Evolutionary conservation across 1,284 basidiomycete species (phyloP).

Genomic region (Peniophora sp.): DNA sequence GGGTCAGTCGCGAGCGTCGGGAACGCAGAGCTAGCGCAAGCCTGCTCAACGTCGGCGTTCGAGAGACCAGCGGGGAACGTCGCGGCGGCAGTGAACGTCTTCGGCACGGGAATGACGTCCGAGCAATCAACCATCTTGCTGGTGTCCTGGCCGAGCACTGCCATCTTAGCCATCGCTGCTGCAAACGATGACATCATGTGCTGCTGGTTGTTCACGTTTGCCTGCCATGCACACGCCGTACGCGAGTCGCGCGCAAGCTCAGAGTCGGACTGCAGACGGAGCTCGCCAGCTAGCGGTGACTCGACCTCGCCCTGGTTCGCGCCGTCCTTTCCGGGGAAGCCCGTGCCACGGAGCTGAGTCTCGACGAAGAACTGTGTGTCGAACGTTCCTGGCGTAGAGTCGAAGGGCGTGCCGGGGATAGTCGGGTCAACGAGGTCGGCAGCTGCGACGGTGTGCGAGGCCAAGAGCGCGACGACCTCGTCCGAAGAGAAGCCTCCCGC

Average conservation of each 20-base stretch:
- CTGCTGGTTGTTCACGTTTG: constrained; percentile 13
- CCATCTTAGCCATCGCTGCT: background rate
- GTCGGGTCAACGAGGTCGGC: constrained; percentile 18
- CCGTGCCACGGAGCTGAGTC: constrained; percentile 13
- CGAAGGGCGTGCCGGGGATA: constrained; percentile 22
- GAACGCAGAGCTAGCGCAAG: constrained; percentile 9
- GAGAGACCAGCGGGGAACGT: background rate
- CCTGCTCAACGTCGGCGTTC: background rate
- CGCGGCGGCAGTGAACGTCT: background rate
- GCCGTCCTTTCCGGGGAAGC: constrained; percentile 9
- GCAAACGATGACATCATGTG: background rate
- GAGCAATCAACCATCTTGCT: background rate
- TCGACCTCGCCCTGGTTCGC: constrained; percentile 16
- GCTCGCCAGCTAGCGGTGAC: constrained; percentile 16
- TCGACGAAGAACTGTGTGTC: constrained; percentile 25
- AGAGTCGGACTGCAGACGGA: constrained; percentile 22
- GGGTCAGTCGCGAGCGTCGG: constrained; percentile 7
- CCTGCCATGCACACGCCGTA: constrained; percentile 23
- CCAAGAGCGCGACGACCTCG: constrained; percentile 19
- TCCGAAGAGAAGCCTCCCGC: constrained; percentile 13
- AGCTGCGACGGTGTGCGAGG: constrained; percentile 16
- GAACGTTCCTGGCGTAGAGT: constrained; percentile 19
- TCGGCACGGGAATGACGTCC: background rate
- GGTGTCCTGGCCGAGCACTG: background rate
- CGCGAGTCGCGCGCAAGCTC: constrained; percentile 18